Evolutionary conservation across 73 alveolate species (phyloP).

Genomic region (Uronychia binucleata): DNA sequence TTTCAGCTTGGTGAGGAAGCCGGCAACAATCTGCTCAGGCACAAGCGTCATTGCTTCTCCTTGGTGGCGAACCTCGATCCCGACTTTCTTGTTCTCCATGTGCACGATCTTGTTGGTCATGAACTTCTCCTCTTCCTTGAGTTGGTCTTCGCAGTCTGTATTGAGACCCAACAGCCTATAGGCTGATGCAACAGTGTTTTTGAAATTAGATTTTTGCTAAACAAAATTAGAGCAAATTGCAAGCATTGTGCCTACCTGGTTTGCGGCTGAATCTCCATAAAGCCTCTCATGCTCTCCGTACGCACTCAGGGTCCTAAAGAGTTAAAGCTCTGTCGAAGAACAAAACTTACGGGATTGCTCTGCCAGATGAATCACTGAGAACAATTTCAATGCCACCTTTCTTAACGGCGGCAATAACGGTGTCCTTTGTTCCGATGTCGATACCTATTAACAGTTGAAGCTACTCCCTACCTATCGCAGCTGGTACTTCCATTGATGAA

Average conservation of each 20-base stretch:
- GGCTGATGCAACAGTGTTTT: conserved; percentile 67
- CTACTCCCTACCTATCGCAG: not conserved
- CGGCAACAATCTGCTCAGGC: conserved; percentile 88
- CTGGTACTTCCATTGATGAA: not conserved
- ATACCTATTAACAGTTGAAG: conserved; percentile 59
- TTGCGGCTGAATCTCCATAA: conserved; percentile 80
- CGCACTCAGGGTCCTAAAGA: conserved; percentile 64
- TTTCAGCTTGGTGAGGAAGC: conserved; percentile 70
- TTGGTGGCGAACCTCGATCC: conserved; percentile 61
- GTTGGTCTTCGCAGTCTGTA: conserved; percentile 67
- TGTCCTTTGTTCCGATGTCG: conserved; percentile 82
- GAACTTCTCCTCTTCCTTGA: conserved; percentile 79
- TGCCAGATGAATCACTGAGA: conserved; percentile 76
- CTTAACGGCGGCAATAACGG: conserved; percentile 84
- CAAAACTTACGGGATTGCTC: conserved; percentile 72
- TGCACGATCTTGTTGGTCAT: conserved; percentile 58
- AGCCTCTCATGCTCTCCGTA: conserved; percentile 76
- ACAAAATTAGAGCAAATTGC: not conserved
- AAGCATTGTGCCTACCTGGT: conserved; percentile 19
- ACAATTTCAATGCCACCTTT: conserved; percentile 85
- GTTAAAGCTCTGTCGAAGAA: not conserved
- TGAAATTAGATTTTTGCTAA: conserved; percentile 46
- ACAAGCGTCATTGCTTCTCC: conserved; percentile 65
- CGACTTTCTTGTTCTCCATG: conserved; percentile 60
- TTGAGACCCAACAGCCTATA: conserved; percentile 75